Percentiles rank a stretch among this genome's conserved stretches.
These are phyloP conservation scores for Talaromyces nanjingensis DNA, from an alignment of 495 filamentous ascomycete genomes.

Conservation along the genomic window DNA sequence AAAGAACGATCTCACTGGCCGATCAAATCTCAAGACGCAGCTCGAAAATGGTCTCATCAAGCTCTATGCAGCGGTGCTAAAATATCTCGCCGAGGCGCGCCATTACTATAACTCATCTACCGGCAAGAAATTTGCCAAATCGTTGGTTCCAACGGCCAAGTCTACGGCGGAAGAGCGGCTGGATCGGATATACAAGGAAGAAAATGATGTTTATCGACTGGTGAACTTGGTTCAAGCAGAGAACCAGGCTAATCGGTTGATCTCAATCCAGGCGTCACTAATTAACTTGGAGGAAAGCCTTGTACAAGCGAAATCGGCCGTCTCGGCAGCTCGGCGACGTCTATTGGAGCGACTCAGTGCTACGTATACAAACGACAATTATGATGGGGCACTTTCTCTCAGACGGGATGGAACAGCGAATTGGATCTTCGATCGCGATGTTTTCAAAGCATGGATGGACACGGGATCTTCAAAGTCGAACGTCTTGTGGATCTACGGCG, in stretches of 20 bases:
- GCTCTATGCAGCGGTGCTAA: slow-evolving; percentile 14
- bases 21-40: slow-evolving; percentile 11
- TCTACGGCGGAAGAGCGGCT: slow-evolving; percentile 46
- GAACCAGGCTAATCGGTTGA: slow-evolving; percentile 3
- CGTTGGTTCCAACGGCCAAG: neutral
- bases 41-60: slow-evolving; percentile 16
- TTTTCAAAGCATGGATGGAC: slow-evolving; percentile 12
- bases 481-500: slow-evolving; percentile 16
- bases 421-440: slow-evolving; percentile 12
- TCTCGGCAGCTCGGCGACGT: slow-evolving; percentile 1
- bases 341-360: slow-evolving; percentile 9
- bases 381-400: slow-evolving; percentile 3
- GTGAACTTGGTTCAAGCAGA: slow-evolving; percentile 11
- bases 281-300: slow-evolving; percentile 4
- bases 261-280: neutral
- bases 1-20: slow-evolving; percentile 7
- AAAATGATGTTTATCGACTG: slow-evolving; percentile 40
- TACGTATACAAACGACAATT: slow-evolving; percentile 12
- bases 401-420: slow-evolving; percentile 12
- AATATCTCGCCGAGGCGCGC: slow-evolving; percentile 13
- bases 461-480: neutral
- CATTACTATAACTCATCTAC: slow-evolving; percentile 11
- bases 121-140: neutral
- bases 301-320: neutral
- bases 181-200: slow-evolving; percentile 67